These are phyloP conservation scores for Delphinella strobiligena DNA, from an alignment of 2,329 filamentous ascomycete genomes.

Conservation along the genomic window DNA sequence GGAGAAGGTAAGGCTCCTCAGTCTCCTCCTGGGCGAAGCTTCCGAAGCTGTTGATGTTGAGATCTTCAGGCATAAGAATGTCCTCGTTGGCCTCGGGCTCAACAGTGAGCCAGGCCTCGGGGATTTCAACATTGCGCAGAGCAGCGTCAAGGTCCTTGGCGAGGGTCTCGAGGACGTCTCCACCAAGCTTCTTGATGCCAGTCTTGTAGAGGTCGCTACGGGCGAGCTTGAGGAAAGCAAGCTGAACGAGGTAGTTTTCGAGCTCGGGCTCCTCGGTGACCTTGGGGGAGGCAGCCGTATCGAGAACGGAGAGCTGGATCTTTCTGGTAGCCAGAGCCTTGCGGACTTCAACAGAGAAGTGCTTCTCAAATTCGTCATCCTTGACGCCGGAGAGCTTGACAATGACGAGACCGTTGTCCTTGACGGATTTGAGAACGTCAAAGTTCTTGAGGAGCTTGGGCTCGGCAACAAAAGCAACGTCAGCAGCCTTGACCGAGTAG, in stretches of 20 bases:
- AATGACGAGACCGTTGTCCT: conserved; percentile 59
- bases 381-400: conserved; percentile 69
- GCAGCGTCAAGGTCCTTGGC: conserved; percentile 50
- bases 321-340: conserved; percentile 59
- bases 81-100: conserved; percentile 45
- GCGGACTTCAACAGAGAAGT: conserved; percentile 57
- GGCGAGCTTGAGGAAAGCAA: conserved; percentile 72
- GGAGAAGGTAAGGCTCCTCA: conserved; percentile 55
- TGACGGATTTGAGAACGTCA: conserved; percentile 59
- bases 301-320: conserved; percentile 62
- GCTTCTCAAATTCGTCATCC: conserved; percentile 82
- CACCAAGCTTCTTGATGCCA: conserved; percentile 55
- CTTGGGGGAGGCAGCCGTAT: conserved; percentile 55
- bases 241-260: conserved; percentile 58
- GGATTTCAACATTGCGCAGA: conserved; percentile 62
- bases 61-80: conserved; percentile 46
- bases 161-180: conserved; percentile 52
- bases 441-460: conserved; percentile 70
- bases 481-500: conserved; percentile 67
- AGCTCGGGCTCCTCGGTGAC: conserved; percentile 52
- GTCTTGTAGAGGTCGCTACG: conserved; percentile 52
- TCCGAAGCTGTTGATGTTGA: conserved; percentile 72
- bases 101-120: conserved; percentile 66
- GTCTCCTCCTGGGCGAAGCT: conserved; percentile 64
- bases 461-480: conserved; percentile 67